Evolutionary conservation across 2,329 filamentous ascomycete genomes (phyloP), one percentile per base, ranked within the genome.

Genomic region (Penicillium sp.): DNA sequence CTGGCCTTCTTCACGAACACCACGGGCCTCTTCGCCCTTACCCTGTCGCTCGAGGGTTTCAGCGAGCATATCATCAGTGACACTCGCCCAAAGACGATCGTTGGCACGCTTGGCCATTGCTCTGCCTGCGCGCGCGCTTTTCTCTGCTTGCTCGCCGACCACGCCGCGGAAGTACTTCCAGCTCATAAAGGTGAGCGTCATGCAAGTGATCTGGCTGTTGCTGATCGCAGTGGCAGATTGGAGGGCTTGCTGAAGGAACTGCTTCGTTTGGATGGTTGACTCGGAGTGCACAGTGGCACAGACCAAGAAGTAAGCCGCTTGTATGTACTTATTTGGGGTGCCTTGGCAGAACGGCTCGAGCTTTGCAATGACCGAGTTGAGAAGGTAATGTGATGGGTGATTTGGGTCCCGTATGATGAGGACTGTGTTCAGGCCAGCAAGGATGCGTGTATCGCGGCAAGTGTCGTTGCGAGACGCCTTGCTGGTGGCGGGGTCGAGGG

Each of bases 151-250:
- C 54, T 89, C 88, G 46, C 91, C 91, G 4, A 95, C 85, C 13
- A 92, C 88, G 55, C 88, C 88, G 43, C 88, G 87, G 72, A 92
- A 97, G 66, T 96, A 88, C 48, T 86, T 84, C 66, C 83, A 86
- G 48, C 89, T 88, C 88, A 97, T 95, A 60, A 94, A 87, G 62
- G 87, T 92, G 55, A 97, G 83, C 5, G 88, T 87, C 59, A 97
- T 88, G 45, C 87, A 87, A n/a, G 92, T 82, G 50, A 92, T 88
- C 60, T 95, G 89, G 29, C 84, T 84, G 69, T 96, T 96, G 50
- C 81, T 80, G 8, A 88, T 86, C 7, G 79, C 78, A 59, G 88
- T 87, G 11, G 89, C 87, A 3, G 85, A 84, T 38, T 82, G 81
- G 40, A 96, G 81, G 2, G 91, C 88, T 38, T 81, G 80, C 56